These are phyloP conservation scores for Blastobotrys muscicola DNA, from an alignment of 805 yeast genomes.

Conservation along the genomic window DNA sequence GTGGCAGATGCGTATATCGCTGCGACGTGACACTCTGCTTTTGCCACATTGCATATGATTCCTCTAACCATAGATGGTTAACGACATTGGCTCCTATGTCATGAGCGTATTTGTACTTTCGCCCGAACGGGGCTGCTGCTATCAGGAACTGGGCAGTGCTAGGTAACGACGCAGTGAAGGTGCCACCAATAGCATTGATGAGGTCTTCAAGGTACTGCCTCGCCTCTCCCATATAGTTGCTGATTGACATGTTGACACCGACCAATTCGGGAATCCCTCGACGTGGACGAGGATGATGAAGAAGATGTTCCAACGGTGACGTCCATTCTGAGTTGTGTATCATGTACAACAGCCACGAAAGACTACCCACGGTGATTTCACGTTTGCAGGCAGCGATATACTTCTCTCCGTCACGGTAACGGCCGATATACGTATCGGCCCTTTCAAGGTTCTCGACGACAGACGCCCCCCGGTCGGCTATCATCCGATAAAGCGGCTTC, in stretches of 20 bases:
- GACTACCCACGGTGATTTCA: conserved; percentile 46
- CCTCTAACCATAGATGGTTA: conserved; percentile 86
- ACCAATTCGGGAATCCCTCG: conserved; percentile 45
- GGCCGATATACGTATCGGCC: conserved; percentile 51
- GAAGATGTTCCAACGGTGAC: conserved; percentile 43
- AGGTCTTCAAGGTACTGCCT: conserved; percentile 60
- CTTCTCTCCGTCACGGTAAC: conserved; percentile 48
- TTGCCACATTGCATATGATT: conserved; percentile 57
- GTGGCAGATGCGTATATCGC: conserved; percentile 41
- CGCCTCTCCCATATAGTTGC: conserved; percentile 82
- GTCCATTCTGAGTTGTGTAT: conserved; percentile 46
- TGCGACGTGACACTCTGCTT: conserved; percentile 37
- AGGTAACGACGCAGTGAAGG: conserved; percentile 58
- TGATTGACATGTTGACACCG: conserved; percentile 50
- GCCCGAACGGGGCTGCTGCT: conserved; percentile 58
- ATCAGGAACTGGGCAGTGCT: conserved; percentile 49
- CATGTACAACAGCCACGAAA: conserved; percentile 70
- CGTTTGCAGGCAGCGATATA: conserved; percentile 38
- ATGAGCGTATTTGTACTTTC: conserved; percentile 63
- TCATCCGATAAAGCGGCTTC: conserved; percentile 34
- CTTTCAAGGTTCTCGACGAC: conserved; percentile 25
- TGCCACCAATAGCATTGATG: conserved; percentile 63
- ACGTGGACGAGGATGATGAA: conserved; percentile 61
- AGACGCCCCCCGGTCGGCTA: conserved; percentile 47
- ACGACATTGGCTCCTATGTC: conserved; percentile 33